Percentiles rank a stretch among this genome's conserved stretches.
Evolutionary conservation across 2,329 filamentous ascomycete genomes (phyloP).

Genomic region (Herpomyces periplanetae): DNA sequence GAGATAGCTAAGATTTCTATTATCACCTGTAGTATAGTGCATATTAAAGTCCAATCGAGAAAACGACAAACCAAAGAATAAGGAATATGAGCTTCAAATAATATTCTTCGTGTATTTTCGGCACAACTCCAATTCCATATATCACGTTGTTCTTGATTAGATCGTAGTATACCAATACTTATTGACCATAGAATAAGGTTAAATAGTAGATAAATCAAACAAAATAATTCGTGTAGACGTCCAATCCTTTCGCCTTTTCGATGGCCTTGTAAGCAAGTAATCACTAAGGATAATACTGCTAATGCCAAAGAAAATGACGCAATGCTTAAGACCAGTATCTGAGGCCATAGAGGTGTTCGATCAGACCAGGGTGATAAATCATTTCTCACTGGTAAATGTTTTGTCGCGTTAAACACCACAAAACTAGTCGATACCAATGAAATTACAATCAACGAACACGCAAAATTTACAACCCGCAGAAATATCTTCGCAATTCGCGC

Average conservation of each 20-base stretch:
- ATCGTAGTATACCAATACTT: slow-evolving; percentile 39
- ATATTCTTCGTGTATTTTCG: slow-evolving; percentile 34
- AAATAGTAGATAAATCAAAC: slow-evolving; percentile 68
- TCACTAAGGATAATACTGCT: slow-evolving; percentile 29
- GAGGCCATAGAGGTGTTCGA: slow-evolving; percentile 49
- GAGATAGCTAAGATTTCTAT: too few species aligned
- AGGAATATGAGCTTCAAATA: slow-evolving; percentile 43
- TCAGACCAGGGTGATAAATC: slow-evolving; percentile 47
- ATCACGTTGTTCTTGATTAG: slow-evolving; percentile 35
- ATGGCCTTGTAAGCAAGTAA: slow-evolving; percentile 57
- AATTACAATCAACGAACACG: slow-evolving; percentile 75
- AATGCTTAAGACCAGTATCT: slow-evolving; percentile 40
- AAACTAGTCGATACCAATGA: slow-evolving; percentile 63
- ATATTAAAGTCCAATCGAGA: too few species aligned
- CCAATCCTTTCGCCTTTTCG: slow-evolving; percentile 58
- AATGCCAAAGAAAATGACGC: slow-evolving; percentile 45
- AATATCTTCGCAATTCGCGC: slow-evolving; percentile 78
- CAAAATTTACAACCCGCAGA: slow-evolving; percentile 81
- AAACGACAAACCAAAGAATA: slow-evolving; percentile 73
- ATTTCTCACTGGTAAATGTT: slow-evolving; percentile 28
- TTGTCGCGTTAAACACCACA: slow-evolving; percentile 65
- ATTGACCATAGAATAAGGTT: slow-evolving; percentile 71
- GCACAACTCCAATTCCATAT: slow-evolving; percentile 97
- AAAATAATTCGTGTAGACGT: slow-evolving; percentile 80
- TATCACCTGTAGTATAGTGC: too few species aligned